Conservation (phyloP, 1,284 basidiomycete genomes). For the Trametes hirsuta region DNA sequence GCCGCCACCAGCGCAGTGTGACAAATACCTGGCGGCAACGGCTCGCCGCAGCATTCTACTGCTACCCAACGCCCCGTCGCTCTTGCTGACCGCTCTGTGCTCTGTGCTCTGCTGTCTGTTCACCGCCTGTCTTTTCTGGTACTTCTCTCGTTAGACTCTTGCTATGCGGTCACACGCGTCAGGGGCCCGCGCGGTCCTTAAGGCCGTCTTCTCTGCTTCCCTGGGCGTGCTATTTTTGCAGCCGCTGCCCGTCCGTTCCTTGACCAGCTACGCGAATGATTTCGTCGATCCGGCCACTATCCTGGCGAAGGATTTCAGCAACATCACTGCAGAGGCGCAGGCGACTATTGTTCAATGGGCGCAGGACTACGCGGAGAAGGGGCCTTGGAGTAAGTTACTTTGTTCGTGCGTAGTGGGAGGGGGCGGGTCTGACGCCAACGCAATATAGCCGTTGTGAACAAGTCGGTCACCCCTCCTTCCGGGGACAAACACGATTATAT, state of each 20-base stretch:
- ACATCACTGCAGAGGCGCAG: constrained; percentile 47
- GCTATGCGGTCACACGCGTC: not conserved
- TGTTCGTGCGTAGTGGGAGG: no score
- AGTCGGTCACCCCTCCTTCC: constrained; percentile 44
- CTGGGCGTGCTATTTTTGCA: constrained; percentile 7
- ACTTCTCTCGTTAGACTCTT: not conserved
- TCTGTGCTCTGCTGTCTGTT: not conserved
- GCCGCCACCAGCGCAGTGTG: no score
- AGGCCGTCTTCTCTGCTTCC: not conserved
- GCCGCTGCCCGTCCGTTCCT: constrained; percentile 26
- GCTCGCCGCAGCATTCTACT: no score
- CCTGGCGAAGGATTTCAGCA: constrained; percentile 42
- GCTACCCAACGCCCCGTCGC: no score
- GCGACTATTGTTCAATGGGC: constrained; percentile 50
- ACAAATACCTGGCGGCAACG: no score
- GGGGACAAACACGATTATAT: constrained; percentile 52
- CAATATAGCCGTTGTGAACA: constrained; percentile 44
- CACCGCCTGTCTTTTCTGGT: constrained; percentile 14
- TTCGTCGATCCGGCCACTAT: constrained; percentile 57
- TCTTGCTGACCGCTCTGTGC: not conserved
- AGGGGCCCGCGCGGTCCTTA: not conserved
- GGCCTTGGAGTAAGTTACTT: constrained; percentile 54
- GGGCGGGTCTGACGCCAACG: not conserved
- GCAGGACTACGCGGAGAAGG: constrained; percentile 41
- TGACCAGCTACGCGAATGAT: constrained; percentile 53